Base-by-base conservation (phyloP, 1,139 yeast species). In the Magnusiomyces starmeri region DNA sequence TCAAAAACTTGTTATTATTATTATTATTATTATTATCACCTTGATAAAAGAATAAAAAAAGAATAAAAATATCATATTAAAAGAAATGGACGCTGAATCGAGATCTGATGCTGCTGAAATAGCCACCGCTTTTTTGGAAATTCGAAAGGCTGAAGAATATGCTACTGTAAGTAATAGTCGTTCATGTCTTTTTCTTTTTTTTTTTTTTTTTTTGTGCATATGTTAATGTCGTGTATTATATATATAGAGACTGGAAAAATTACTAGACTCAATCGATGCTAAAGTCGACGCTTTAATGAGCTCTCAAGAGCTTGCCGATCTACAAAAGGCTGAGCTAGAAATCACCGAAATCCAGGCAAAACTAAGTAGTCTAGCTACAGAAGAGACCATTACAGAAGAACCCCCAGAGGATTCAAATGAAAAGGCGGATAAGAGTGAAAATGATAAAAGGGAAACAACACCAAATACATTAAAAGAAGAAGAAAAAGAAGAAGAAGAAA, bases 201-300 rank as follows among this genome's bases (percentile, higher is more conserved):
- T 39, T 49, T 42, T 46, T 40, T 37, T 35, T 10, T 20, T 29
- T n/a, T n/a, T n/a, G n/a, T n/a, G n/a, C n/a, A n/a, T n/a, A n/a
- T n/a, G n/a, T n/a, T n/a, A n/a, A n/a, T n/a, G n/a, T n/a, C n/a
- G n/a, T n/a, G n/a, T n/a, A n/a, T n/a, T n/a, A n/a, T n/a, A n/a
- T 27, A 35, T 18, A 46, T 42, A 64, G 72, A 56, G 70, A 51
- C 68, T 82, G 57, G 87, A 82, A 62, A 67, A 70, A 54, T 73
- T 78, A 75, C 68, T 82, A 43, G 84, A 80, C 58, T 66, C 70
- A 26, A 67, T 82, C 44, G 86, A 82, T 59, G 73, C 71, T 29
- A 78, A 76, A 57, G 75, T 82, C 70, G 82, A 77, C 49, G 68
- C 66, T 10, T 67, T 78, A 25, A 57, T 77, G 46, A 61, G 59